phyloP scores from a whole-genome alignment of 139 green algal species.

The Microglena sp. region DNA sequence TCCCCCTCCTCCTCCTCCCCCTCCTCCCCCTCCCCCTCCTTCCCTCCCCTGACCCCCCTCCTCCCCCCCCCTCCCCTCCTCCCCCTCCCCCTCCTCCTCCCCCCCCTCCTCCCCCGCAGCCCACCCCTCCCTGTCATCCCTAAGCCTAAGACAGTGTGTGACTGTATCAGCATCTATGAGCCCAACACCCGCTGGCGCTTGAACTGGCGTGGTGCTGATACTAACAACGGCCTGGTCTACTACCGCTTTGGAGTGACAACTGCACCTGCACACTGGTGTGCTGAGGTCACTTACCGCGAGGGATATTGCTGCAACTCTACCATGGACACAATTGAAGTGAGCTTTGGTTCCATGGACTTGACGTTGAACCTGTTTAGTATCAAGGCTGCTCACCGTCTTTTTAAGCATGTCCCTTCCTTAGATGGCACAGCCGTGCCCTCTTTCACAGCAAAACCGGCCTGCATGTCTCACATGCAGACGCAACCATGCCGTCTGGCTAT shows the following conservation, averaged over 20 bases:
- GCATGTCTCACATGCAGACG: too few relatives aligned
- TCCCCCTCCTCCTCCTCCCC: background rate
- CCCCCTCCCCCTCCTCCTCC: conserved; percentile 10
- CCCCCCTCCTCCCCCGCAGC: conserved; percentile 9
- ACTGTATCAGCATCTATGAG: conserved; percentile 24
- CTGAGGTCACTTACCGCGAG: conserved; percentile 16
- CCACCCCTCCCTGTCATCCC: background rate
- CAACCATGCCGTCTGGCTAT: too few relatives aligned
- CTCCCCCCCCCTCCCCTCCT: conserved; percentile 1
- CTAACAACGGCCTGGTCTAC: conserved; percentile 12
- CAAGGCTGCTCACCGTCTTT: too few relatives aligned
- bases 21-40: background rate
- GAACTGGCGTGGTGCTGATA: conserved; percentile 4
- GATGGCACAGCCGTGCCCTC: too few relatives aligned
- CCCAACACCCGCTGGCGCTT: conserved; percentile 35
- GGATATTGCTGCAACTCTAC: conserved; percentile 28
- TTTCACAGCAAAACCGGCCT: too few relatives aligned
- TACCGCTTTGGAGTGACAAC: conserved; percentile 23
- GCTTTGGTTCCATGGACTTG: too few relatives aligned
- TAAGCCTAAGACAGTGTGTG: conserved; percentile 1
- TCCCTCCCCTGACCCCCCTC: background rate
- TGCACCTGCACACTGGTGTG: conserved; percentile 9
- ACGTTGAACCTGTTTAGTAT: too few relatives aligned
- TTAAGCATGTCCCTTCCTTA: too few relatives aligned
- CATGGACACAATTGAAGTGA: conserved; percentile 21